phyloP scores from a whole-genome alignment of 2,329 filamentous ascomycete genomes.

The Alternaria panax region DNA sequence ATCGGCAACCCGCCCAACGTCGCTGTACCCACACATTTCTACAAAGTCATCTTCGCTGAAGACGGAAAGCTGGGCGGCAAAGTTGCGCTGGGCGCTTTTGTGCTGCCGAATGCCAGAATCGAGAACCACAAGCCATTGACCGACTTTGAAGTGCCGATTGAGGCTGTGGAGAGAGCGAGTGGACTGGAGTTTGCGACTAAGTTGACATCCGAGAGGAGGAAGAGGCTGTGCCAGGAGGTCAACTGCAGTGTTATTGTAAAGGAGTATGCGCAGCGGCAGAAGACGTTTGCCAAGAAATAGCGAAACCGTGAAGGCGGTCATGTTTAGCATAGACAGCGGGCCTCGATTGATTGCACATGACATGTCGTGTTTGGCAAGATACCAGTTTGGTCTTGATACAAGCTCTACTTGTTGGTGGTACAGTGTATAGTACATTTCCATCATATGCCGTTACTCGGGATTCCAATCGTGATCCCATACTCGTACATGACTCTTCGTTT shows the following conservation, averaged over 20 bases:
- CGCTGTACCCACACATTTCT: slow-evolving; percentile 97
- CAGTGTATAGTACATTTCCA: slow-evolving; percentile 34
- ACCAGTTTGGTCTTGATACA: slow-evolving; percentile 4
- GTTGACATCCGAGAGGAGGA: slow-evolving; percentile 75
- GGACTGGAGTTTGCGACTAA: slow-evolving; percentile 89
- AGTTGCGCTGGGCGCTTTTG: slow-evolving; percentile 91
- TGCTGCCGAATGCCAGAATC: slow-evolving; percentile 90
- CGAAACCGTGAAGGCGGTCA: background rate
- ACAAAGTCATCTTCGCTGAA: slow-evolving; percentile 98
- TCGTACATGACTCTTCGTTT: slow-evolving; percentile 2
- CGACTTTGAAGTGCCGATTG: slow-evolving; percentile 94
- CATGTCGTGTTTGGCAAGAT: slow-evolving; percentile 7
- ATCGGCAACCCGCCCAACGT: slow-evolving; percentile 93
- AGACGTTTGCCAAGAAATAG: slow-evolving; percentile 49
- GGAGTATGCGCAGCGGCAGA: slow-evolving; percentile 73
- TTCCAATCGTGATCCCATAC: slow-evolving; percentile 1
- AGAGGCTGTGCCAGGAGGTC: slow-evolving; percentile 85
- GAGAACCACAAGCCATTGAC: slow-evolving; percentile 84
- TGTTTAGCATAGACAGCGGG: slow-evolving; percentile 7
- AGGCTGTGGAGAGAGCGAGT: slow-evolving; percentile 89
- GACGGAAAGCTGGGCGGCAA: slow-evolving; percentile 69
- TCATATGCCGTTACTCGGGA: background rate
- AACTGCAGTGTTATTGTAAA: slow-evolving; percentile 82
- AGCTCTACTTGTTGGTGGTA: slow-evolving; percentile 24
- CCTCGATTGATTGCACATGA: background rate